Evolutionary conservation across 2,329 filamentous ascomycete genomes (phyloP).

Genomic region (Bipolaris bicolor): DNA sequence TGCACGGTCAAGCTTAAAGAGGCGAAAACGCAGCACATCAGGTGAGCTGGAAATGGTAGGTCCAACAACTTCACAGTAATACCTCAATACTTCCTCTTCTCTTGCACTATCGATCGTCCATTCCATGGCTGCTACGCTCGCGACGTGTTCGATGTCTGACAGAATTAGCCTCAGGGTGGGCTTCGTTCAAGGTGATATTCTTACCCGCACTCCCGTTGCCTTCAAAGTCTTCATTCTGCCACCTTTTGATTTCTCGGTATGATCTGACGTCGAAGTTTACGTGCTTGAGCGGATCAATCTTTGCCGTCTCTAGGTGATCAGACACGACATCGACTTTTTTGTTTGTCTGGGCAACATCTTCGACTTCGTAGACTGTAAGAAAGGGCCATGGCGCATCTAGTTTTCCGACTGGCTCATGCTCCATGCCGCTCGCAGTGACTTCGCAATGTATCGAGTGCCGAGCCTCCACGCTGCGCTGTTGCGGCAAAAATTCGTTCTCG

Average conservation of each 20-base stretch:
- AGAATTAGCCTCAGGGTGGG: slow-evolving; percentile 4
- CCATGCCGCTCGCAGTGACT: slow-evolving; percentile 22
- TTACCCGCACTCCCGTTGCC: slow-evolving; percentile 13
- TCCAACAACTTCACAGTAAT: slow-evolving; percentile 13
- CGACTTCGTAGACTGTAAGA: slow-evolving; percentile 18
- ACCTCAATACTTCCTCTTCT: slow-evolving; percentile 20
- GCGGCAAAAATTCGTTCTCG: slow-evolving; percentile 22
- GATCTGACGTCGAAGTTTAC: slow-evolving; percentile 20
- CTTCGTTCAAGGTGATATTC: slow-evolving; percentile 6
- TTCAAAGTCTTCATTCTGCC: slow-evolving; percentile 22
- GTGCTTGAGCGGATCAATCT: slow-evolving; percentile 7
- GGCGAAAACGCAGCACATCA: slow-evolving; percentile 22
- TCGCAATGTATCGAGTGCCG: slow-evolving; percentile 22
- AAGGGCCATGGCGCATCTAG: slow-evolving; percentile 25
- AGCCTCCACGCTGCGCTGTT: slow-evolving; percentile 6
- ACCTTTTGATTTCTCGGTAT: slow-evolving; percentile 21
- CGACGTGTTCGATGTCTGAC: slow-evolving; percentile 20
- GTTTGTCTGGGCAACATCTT: neutral
- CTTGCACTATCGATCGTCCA: slow-evolving; percentile 14
- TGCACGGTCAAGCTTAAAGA: slow-evolving; percentile 23
- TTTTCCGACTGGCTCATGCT: slow-evolving; percentile 21
- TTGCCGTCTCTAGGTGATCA: slow-evolving; percentile 10
- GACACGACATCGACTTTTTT: too few relatives aligned
- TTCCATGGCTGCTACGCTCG: slow-evolving; percentile 24
- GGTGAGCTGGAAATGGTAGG: slow-evolving; percentile 16